A percentile compares a stretch with the other conserved stretches of the same genome.
phyloP scores from a whole-genome alignment of 2,329 filamentous ascomycete species.

The Aspergillus tubingensis region DNA sequence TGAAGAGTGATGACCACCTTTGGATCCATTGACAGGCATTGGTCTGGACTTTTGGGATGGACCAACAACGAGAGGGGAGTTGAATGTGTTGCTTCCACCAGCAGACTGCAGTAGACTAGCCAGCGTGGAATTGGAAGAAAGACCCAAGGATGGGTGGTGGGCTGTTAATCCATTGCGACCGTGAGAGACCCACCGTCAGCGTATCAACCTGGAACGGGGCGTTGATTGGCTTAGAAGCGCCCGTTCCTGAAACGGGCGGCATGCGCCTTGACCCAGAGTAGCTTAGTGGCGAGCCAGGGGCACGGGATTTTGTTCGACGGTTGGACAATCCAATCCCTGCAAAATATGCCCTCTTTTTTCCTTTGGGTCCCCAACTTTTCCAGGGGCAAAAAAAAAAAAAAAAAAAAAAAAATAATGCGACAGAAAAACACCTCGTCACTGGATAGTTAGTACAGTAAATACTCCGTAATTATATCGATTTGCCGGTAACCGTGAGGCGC shows the following conservation, averaged over 20 bases:
- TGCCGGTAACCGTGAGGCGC: neutral
- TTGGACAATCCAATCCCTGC: neutral
- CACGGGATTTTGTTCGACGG: neutral
- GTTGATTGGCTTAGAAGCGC: conserved; percentile 3
- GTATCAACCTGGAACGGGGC: neutral
- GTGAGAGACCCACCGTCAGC: neutral
- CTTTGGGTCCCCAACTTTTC: neutral
- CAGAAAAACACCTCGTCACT: too few species aligned
- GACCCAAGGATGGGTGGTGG: too few species aligned
- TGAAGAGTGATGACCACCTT: neutral
- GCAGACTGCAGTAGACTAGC: too few species aligned
- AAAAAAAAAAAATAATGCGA: neutral
- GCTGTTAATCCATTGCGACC: too few species aligned
- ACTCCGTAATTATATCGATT: neutral
- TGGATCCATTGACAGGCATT: neutral
- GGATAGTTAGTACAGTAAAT: too few species aligned
- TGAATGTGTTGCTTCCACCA: too few species aligned
- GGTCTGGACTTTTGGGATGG: neutral
- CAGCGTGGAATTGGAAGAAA: too few species aligned
- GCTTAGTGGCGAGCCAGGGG: conserved; percentile 12
- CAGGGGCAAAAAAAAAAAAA: neutral
- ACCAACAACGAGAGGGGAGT: too few species aligned
- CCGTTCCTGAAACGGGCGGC: conserved; percentile 17
- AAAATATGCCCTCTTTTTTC: too few species aligned
- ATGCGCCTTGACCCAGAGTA: neutral